Evolutionary conservation across 805 yeast genomes (phyloP).

Genomic region (Cyberlindnera japonica): DNA sequence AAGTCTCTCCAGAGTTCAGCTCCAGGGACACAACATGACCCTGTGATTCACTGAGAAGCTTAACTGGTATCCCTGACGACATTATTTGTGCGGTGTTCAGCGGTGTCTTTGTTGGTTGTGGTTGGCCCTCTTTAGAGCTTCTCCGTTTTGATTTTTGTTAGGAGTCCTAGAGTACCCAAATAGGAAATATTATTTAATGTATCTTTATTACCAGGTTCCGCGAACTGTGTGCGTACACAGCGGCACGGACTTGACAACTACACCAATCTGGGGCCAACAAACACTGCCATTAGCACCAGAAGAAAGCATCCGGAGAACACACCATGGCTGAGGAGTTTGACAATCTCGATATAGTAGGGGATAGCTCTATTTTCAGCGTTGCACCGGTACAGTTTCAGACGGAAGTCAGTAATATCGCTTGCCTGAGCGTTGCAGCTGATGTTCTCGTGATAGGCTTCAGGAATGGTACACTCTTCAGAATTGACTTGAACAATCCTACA

Average conservation of each 20-base stretch:
- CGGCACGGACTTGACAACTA: neutral
- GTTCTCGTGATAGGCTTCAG: constrained; percentile 51
- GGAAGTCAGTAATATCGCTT: constrained; percentile 41
- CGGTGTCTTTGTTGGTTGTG: neutral
- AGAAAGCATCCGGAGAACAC: neutral
- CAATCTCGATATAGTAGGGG: constrained; percentile 6
- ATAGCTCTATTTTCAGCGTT: constrained; percentile 21
- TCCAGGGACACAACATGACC: constrained; percentile 87
- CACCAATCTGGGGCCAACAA: neutral
- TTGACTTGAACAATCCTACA: constrained; percentile 64
- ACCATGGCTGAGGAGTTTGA: constrained; percentile 16
- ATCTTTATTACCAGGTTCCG: neutral
- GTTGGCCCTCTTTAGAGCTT: neutral
- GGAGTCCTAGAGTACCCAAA: constrained; percentile 11
- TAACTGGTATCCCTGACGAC: constrained; percentile 72
- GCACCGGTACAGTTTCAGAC: constrained; percentile 52
- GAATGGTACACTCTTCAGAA: constrained; percentile 54
- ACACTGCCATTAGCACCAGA: neutral
- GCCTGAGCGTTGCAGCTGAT: constrained; percentile 54
- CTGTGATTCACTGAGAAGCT: constrained; percentile 82
- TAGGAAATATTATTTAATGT: constrained; percentile 3
- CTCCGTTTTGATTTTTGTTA: neutral
- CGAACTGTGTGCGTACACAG: neutral
- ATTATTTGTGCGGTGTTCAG: constrained; percentile 8
- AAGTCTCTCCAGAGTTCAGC: constrained; percentile 78